Evolutionary conservation across 345 rosid species (phyloP), one percentile per base, ranked within the genome.

Genomic region (Rhodomyrtus tomentosa): DNA sequence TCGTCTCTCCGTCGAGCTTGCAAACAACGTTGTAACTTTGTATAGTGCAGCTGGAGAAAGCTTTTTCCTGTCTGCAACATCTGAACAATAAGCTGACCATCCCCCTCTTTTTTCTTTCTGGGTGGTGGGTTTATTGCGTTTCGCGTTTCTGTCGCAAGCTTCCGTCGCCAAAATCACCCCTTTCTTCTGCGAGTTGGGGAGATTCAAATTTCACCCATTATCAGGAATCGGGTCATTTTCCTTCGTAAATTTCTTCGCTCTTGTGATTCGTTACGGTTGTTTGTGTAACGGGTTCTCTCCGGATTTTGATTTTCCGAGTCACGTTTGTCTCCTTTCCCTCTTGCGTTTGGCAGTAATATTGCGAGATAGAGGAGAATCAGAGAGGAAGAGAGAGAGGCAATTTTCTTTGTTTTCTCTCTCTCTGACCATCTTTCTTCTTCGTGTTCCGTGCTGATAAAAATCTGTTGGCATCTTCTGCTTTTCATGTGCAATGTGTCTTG

Each of bases 401-500:
- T 16, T 81, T 29, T 29, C 6, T 55, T 55, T 25, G 24, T 59
- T 45, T 38, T 49, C 22, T 45, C 55, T 32, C 27, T 82, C 76
- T 25, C 55, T 50, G 49, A 52, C 36, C 36, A 4, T 29, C 76
- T n/a, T 49, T 16, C 45, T 16, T 5, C 73, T 58, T 56, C 51
- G 50, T 45, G 56, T 45, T 56, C 51, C 62, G 80, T 85, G 86
- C 53, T 68, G 81, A 50, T 81, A 21, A 52, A 81, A 85, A 81
- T 50, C 81, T 81, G 86, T 68, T 59, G 79, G 79, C 54, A 2
- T 36, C 50, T 24, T 36, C 55, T 84, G 55, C 52, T 79, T 45
- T 32, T 50, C 50, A 84, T 85, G 84, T 59, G 86, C 86, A 81
- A 85, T 84, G 85, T 76, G 85, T 76, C 83, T 85, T 62, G 83